Evolutionary conservation across 768 basidiomycete species (phyloP), one percentile per base, ranked within the genome.

Genomic region (Gloeopeniophorella convolvens): DNA sequence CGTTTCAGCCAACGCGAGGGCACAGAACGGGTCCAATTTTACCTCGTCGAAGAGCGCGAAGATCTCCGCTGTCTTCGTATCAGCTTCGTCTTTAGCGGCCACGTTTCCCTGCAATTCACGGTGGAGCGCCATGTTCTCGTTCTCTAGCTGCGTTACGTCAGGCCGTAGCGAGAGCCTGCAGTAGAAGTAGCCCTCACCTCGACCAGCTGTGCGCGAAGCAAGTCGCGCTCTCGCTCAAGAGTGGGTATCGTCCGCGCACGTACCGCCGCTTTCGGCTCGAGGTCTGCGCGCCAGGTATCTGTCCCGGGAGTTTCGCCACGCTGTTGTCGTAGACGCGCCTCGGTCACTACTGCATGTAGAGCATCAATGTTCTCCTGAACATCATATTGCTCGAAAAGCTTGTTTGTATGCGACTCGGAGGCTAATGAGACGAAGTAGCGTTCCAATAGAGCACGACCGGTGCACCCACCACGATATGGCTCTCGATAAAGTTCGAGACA

Each of bases 401-500:
- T 75, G 44, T 88, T 82, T 33, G 83, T 73, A 53, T 82, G 78
- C 31, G 76, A 75, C 85, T 88, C 45, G 5, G 42, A 15, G 39
- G 39, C 10, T 21, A 4, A 15, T 6, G 8, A 16, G 11, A 45
- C 12, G 13, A 2, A 15, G n/a, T 11, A 36, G 18, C 28, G 37
- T 15, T 9, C 7, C 1, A 48, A 36, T 20, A 26, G n/a, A n/a
- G 26, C 27, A n/a, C 20, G 27, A 48, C 2, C 36, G 15, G 27
- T n/a, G 6, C 28, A 48, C 60, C 50, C 48, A 58, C 66, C 46
- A 65, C 72, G 65, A 79, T 83, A 43, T 80, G 74, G 11, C 78
- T 74, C 57, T 89, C 85, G 59, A 88, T 83, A 46, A 85, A 84
- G 54, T 79, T 72, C 5, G 85, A 79, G 15, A 89, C 79, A 15